Evolutionary conservation across 306 rosid species (phyloP).

Genomic region (Corylus avellana): DNA sequence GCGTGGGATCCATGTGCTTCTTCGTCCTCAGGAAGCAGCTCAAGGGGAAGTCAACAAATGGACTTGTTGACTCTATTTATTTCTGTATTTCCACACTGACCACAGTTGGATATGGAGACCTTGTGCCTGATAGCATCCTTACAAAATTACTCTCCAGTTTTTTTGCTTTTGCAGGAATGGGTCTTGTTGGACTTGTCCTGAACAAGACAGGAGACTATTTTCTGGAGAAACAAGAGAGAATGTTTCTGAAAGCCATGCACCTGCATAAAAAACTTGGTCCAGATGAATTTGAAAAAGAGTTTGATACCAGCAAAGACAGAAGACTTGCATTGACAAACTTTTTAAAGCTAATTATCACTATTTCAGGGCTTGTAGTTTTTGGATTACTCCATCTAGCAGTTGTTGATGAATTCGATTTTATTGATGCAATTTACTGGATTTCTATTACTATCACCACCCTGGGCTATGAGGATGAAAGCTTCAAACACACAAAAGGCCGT

Average conservation of each 20-base stretch:
- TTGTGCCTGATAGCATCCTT: neutral
- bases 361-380: neutral
- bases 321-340: neutral
- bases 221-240: constrained; percentile 1
- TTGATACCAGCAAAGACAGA: neutral
- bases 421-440: constrained; percentile 9
- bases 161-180: neutral
- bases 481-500: constrained; percentile 75
- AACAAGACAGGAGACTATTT: neutral
- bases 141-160: neutral
- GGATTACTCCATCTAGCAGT: neutral
- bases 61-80: neutral
- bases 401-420: constrained; percentile 5
- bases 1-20: neutral
- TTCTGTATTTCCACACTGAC: neutral
- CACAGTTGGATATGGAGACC: constrained; percentile 11
- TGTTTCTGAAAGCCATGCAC: neutral
- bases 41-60: constrained; percentile 12
- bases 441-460: constrained; percentile 8
- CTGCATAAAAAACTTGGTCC: constrained; percentile 8
- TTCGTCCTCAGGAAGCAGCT: neutral
- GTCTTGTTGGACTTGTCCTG: constrained; percentile 9
- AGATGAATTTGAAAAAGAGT: neutral
- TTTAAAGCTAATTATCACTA: neutral
- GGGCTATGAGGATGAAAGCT: constrained; percentile 72